Evolutionary conservation across 768 basidiomycete species (phyloP), one percentile per base, ranked within the genome.

Genomic region (Suillus paluster): DNA sequence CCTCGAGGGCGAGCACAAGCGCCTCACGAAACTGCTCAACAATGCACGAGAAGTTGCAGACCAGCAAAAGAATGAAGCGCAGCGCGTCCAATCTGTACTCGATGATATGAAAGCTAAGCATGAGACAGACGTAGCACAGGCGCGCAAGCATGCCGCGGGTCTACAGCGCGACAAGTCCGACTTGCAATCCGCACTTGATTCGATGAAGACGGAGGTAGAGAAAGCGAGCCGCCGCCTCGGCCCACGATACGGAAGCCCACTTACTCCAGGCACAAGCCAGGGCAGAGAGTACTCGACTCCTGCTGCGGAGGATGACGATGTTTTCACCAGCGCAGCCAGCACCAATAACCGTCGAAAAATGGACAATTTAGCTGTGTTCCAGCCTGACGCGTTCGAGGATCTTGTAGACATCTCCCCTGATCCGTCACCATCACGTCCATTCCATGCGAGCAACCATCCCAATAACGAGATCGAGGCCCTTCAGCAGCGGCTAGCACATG

Each of bases 81-180:
- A 96, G 64, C 86, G 89, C 30, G 81, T 93, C 52, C 81, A 84
- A 64, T 77, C 77, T 48, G 71, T 82, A 6, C 75, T 90, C 23
- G 87, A 89, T 50, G 92, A 94, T 57, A 79, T 94, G 72, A 94
- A 92, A 71, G 83, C 86, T 58, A 96, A 95, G 73, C 95, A 98
- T 70, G 97, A 99, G 77, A 94, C 95, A 15, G 95, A 97, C 64
- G 85, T 98, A 61, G 97, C 97, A 4, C 90, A 92, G 63, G 92
- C 94, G 67, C 85, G 95, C 52, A 93, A 93, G 75, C 86, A 90
- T 59, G 88, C 91, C 2, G 96, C 96, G 1, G 89, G 91, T 27
- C 82, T 98, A 27, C 88, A 90, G 67, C 85, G 97, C 64, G 97
- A 99, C 74, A 97, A 96, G 79, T 89, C 87, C 30, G 97, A 99